A percentile compares a stretch with the other conserved stretches of the same genome.
Evolutionary conservation across 2,329 filamentous ascomycete genomes (phyloP).

Genomic region (Xylaria sp.): DNA sequence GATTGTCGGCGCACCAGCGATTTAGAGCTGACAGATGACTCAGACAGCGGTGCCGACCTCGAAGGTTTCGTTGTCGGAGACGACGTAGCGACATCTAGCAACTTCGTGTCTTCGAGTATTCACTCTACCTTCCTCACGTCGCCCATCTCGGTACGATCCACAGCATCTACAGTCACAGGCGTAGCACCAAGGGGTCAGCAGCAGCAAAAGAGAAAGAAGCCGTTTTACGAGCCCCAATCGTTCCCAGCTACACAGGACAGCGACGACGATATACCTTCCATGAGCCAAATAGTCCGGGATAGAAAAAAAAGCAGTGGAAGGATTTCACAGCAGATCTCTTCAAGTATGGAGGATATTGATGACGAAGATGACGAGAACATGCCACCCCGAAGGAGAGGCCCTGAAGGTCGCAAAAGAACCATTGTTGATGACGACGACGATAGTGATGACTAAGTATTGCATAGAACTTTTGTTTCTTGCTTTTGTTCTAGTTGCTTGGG

Average conservation of each 20-base stretch:
- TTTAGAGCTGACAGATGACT: slow-evolving; percentile 45
- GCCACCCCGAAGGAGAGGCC: not conserved
- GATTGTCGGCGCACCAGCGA: slow-evolving; percentile 46
- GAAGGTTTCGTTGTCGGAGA: slow-evolving; percentile 43
- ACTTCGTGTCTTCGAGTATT: slow-evolving; percentile 36
- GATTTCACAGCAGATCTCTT: not conserved
- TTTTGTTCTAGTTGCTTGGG: slow-evolving; percentile 14
- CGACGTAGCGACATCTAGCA: slow-evolving; percentile 40
- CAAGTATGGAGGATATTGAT: slow-evolving; percentile 5
- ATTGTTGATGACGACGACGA: slow-evolving; percentile 29
- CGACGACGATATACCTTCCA: slow-evolving; percentile 38
- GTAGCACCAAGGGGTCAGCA: slow-evolving; percentile 8
- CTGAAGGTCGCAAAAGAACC: slow-evolving; percentile 15
- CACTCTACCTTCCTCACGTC: slow-evolving; percentile 34
- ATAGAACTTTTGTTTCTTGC: not conserved
- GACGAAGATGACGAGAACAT: slow-evolving; percentile 16
- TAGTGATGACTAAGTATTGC: slow-evolving; percentile 25
- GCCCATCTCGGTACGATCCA: slow-evolving; percentile 31
- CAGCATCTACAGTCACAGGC: slow-evolving; percentile 26
- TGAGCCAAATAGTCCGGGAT: slow-evolving; percentile 38
- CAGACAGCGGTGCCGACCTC: slow-evolving; percentile 41
- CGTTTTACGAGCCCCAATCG: slow-evolving; percentile 32
- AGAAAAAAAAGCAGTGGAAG: slow-evolving; percentile 9
- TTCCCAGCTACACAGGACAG: slow-evolving; percentile 34
- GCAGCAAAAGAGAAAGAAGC: slow-evolving; percentile 21